Percentiles rank a stretch among this genome's conserved stretches.
These are phyloP conservation scores for Mortierella alpina DNA, from an alignment of 192 early-diverging fungal genomes.

Conservation along the genomic window DNA sequence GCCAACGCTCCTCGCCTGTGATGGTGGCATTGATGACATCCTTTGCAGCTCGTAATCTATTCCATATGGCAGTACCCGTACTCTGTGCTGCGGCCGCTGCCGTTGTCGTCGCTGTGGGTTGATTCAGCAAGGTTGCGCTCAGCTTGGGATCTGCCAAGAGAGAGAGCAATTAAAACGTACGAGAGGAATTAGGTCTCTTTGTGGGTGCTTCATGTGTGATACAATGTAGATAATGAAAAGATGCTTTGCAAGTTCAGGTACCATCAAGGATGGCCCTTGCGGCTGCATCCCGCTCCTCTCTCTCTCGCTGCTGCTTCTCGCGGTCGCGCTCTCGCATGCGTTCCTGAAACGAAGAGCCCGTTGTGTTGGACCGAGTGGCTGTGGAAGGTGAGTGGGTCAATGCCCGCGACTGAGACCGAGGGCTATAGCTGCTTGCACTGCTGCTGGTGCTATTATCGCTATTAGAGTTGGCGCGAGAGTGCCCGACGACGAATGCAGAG, in stretches of 20 bases:
- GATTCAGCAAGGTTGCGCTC: not conserved
- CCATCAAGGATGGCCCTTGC: slow-evolving; percentile 31
- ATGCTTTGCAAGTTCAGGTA: not conserved
- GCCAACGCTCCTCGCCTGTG: slow-evolving; percentile 52
- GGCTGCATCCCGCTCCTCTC: slow-evolving; percentile 35
- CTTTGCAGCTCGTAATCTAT: slow-evolving; percentile 40
- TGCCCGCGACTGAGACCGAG: not conserved
- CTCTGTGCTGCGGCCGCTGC: slow-evolving; percentile 16
- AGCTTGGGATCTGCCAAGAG: slow-evolving; percentile 20
- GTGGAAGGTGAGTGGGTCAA: not conserved
- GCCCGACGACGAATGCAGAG: not conserved
- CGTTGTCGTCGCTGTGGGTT: not conserved
- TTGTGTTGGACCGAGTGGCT: slow-evolving; percentile 9
- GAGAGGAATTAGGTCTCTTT: not conserved
- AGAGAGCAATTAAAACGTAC: not conserved
- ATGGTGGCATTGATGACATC: slow-evolving; percentile 47
- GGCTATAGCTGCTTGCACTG: slow-evolving; percentile 3
- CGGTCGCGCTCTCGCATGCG: slow-evolving; percentile 44
- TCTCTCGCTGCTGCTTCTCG: slow-evolving; percentile 31
- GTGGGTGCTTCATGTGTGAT: not conserved
- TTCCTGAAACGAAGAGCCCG: slow-evolving; percentile 42
- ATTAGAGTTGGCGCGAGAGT: too few relatives aligned
- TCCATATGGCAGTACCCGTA: slow-evolving; percentile 32
- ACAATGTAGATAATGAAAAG: not conserved
- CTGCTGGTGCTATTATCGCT: slow-evolving; percentile 19